Evolutionary conservation across 1,284 basidiomycete species (phyloP).

Genomic region (Peniophora sp.): DNA sequence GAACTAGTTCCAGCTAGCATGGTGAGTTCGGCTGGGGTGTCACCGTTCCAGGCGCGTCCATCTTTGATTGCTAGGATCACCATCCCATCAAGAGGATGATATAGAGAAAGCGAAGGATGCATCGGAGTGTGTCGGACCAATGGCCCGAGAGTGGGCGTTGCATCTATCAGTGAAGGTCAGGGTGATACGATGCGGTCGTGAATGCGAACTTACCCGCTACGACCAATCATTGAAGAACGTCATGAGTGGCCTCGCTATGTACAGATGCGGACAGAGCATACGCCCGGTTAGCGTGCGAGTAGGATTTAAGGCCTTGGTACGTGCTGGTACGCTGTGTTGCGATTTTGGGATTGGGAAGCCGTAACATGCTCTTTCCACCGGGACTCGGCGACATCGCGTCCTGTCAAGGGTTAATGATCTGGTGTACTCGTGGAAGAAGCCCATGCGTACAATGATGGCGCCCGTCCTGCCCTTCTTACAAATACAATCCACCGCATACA

Average conservation of each 20-base stretch:
- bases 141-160: conserved; percentile 40
- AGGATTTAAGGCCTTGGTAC: conserved; percentile 39
- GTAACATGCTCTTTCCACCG: no score
- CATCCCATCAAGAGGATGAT: conserved; percentile 92
- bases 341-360: no score
- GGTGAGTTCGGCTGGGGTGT: conserved; percentile 74
- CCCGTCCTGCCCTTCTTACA: neutral
- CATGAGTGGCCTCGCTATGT: conserved; percentile 95
- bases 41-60: conserved; percentile 64
- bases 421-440: neutral
- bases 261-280: conserved; percentile 84
- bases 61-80: conserved; percentile 98
- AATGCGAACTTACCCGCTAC: conserved; percentile 59
- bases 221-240: conserved; percentile 95
- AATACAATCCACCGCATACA: neutral
- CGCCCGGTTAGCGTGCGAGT: conserved; percentile 48
- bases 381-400: neutral
- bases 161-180: no score
- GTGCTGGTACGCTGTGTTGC: conserved; percentile 52
- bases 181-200: no score
- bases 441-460: neutral
- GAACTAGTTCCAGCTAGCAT: conserved; percentile 97
- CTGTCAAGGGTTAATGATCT: neutral
- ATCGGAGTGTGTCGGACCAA: conserved; percentile 34
- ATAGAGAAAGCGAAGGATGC: conserved; percentile 66